Evolutionary conservation across 179 eudicot genomes (phyloP), one percentile per base, ranked within the genome.

Genomic region (Sideroxylon spinosum): DNA sequence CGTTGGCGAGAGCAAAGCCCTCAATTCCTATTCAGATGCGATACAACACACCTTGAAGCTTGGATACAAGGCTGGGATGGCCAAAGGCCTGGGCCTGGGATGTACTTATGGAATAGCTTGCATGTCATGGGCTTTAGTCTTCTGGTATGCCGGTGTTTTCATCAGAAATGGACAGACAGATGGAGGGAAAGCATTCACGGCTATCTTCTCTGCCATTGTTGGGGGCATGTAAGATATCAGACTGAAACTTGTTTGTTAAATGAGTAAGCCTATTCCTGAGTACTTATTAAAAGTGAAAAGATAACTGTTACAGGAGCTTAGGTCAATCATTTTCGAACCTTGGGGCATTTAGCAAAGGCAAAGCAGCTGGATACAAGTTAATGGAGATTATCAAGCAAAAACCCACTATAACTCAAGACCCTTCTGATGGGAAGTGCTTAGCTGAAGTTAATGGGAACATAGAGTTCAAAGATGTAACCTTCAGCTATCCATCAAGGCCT

Each of bases 101-200:
- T 95, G 99, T 74, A 95, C 99, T 17, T 95, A 95, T 81, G 99
- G 99, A 75, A 95, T 95, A 78, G 99, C 99, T 23, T 95, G 99
- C 89, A 95, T 95, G 99, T 95, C 99, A 19, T 95, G 99, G 99
- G 99, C 99, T 74, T 89, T 95, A 75, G 99, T 95, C 50, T 95
- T 95, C 83, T 95, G 99, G 99, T 95, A 95, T 75, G 99, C 99
- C 25, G 99, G 99, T 57, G 99, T 95, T 83, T 95, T 95, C 81
- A 93, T 95, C 78, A 86, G 99, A 81, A 94, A 91, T 59, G 99
- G 99, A 57, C 97, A 95, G 86, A 93, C 94, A 26, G 99, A 95
- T 84, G 99, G 99, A 1, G 99, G 99, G 68, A 95, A 95, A 84
- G 99, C 99, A 14, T 95, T 95, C 85, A 95, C 99, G 0, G 99